Evolutionary conservation across 371 early-diverging fungal species (phyloP), one percentile per base, ranked within the genome.

Genomic region (Mucor saturninus): DNA sequence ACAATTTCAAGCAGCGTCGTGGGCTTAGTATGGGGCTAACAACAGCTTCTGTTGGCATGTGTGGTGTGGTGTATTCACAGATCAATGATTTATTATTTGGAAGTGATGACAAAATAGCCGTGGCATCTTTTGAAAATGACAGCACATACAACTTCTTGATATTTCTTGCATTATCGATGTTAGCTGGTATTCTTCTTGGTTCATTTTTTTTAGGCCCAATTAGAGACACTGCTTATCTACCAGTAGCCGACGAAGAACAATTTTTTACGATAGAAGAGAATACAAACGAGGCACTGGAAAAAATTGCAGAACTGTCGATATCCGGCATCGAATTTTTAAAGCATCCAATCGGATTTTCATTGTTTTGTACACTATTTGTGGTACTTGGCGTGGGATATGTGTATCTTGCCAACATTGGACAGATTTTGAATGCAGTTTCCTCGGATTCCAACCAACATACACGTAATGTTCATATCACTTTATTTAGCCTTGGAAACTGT

Each of bases 401-500:
- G 5, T 80, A 80, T 53, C 56, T 80, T 1, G 76, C 81, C 14
- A 73, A 72, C 31, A 64, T 80, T 51, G 77, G 81, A 0, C 75
- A 75, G 29, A 69, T 80, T 28, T 42, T 80, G 21, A 46, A 68
- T 30, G 54, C 76, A 1, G 57, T 75, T 2, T 64, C 77, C 3
- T 29, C 40, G 11, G 56, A 55, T 5, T 37, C 62, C 0, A 64
- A 31, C 46, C 74, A 71, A 62, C 75, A 75, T 65, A 61, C 69
- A 42, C 69, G 71, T 43, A 84, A 70, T 58, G 31, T 67, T 40
- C 80, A 71, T 62, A 83, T 72, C 61, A 76, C 74, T 3, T 29
- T 77, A 4, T 80, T 77, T 30, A 83, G 77, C 58, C 52, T 77
- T 15, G 75, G 76, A 40, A 86, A 80, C 59, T 81, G 83, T 66